These are phyloP conservation scores for Camellia granthamiana DNA, from an alignment of 148 eudicot genomes.

Conservation along the genomic window DNA sequence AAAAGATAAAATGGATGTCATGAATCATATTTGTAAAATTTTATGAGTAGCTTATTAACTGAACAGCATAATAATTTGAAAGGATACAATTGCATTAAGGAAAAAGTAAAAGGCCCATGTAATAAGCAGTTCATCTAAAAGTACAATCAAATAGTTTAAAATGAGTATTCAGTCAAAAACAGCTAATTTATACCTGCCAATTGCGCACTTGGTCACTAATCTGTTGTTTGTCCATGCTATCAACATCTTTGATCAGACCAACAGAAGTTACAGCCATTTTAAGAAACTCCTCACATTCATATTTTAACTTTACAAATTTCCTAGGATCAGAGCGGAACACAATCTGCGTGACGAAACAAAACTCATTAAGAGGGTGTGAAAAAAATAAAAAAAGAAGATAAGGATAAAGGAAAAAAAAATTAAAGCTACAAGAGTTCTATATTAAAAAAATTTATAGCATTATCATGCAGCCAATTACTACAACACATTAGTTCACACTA, in stretches of 20 bases:
- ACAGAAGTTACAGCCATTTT: constrained; percentile 25
- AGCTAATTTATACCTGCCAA: constrained; percentile 65
- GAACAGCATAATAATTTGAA: neutral
- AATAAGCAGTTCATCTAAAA: neutral
- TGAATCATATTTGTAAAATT: neutral
- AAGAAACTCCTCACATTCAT: constrained; percentile 64
- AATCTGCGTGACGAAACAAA: constrained; percentile 38
- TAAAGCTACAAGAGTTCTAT: neutral
- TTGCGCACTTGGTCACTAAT: constrained; percentile 43
- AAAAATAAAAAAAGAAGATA: neutral
- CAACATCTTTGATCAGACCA: constrained; percentile 21
- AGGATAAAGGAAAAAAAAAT: neutral
- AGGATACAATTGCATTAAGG: neutral
- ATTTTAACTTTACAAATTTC: constrained; percentile 63
- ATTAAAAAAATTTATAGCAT: too few relatives aligned
- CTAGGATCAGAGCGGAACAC: constrained; percentile 69
- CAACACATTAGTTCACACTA: neutral
- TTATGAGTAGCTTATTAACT: neutral
- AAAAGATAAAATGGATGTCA: neutral
- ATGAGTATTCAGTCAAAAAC: neutral
- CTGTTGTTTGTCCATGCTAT: constrained; percentile 23
- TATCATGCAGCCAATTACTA: neutral
- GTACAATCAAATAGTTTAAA: neutral
- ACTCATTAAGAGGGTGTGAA: constrained; percentile 14
- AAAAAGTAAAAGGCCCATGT: neutral